phyloP scores from a whole-genome alignment of 768 basidiomycete genomes.

The Cyathus striatus region DNA sequence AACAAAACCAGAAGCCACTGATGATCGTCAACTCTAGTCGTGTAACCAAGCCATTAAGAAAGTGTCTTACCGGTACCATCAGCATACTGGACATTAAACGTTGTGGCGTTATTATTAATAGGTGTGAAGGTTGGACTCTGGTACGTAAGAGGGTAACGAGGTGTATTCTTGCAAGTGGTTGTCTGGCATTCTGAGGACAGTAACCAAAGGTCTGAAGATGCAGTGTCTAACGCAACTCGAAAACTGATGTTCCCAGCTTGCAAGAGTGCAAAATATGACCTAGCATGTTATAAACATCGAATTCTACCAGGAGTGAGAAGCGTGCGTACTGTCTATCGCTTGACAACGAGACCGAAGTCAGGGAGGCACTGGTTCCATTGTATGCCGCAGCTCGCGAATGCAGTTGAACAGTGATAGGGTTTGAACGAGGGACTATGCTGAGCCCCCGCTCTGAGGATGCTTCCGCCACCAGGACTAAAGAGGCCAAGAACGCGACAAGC shows the following conservation, averaged over 20 bases:
- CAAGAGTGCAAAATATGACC: conserved; percentile 66
- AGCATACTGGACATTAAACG: conserved; percentile 56
- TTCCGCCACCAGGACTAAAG: conserved; percentile 1
- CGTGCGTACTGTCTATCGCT: conserved; percentile 38
- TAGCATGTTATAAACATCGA: conserved; percentile 19
- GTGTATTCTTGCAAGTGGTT: conserved; percentile 48
- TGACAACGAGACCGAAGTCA: conserved; percentile 39
- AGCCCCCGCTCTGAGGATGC: conserved; percentile 5
- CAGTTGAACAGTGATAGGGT: conserved; percentile 24
- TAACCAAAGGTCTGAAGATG: conserved; percentile 70
- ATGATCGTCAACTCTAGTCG: no score
- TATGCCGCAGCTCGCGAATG: conserved; percentile 6
- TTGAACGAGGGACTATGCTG: conserved; percentile 13
- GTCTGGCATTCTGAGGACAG: conserved; percentile 58
- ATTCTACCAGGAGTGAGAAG: background rate
- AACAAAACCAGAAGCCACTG: conserved; percentile 67
- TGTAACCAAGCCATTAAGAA: background rate
- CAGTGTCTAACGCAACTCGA: conserved; percentile 71
- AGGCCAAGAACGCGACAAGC: background rate
- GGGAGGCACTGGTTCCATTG: conserved; percentile 12
- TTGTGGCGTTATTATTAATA: conserved; percentile 57
- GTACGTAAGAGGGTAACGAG: conserved; percentile 68
- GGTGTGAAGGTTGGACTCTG: conserved; percentile 58
- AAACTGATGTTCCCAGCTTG: conserved; percentile 58
- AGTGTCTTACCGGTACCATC: conserved; percentile 59